These are phyloP conservation scores for Mortierella alpina DNA, from an alignment of 192 early-diverging fungal genomes.

Conservation along the genomic window DNA sequence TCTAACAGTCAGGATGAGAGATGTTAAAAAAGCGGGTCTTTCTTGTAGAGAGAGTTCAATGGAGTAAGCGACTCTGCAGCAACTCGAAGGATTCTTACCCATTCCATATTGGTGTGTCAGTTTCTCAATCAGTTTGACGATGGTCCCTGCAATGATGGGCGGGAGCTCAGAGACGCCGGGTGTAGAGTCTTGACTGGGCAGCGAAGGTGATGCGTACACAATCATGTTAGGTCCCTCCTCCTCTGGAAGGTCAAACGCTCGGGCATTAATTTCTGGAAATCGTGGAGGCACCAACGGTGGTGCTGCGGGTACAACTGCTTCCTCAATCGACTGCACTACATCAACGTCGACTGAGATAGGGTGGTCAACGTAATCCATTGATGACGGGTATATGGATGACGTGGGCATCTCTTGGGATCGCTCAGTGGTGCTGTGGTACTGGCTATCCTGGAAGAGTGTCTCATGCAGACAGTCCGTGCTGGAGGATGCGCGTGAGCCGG, in stretches of 20 bases:
- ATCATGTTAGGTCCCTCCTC: conserved; percentile 47
- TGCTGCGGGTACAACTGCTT: not conserved
- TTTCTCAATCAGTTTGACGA: conserved; percentile 67
- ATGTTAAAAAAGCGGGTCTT: not conserved
- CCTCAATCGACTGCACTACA: not conserved
- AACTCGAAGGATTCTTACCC: conserved; percentile 37
- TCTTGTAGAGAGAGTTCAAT: not conserved
- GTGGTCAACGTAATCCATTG: too few relatives aligned
- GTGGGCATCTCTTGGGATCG: too few relatives aligned
- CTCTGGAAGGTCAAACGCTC: conserved; percentile 53
- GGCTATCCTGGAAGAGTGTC: too few relatives aligned
- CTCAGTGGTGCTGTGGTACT: too few relatives aligned
- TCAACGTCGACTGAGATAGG: not conserved
- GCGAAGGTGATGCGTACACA: conserved; percentile 42
- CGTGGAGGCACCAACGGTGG: conserved; percentile 37
- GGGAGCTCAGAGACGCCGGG: conserved; percentile 5
- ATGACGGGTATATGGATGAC: too few relatives aligned
- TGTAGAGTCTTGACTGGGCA: not conserved
- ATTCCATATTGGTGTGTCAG: conserved; percentile 59
- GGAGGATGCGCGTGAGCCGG: too few relatives aligned
- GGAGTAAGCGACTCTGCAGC: too few relatives aligned
- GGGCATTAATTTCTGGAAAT: conserved; percentile 54
- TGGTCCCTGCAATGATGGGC: conserved; percentile 59
- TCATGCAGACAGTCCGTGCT: too few relatives aligned
- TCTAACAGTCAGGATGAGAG: conserved; percentile 44